phyloP scores from a whole-genome alignment of 192 early-diverging fungal genomes.

The Diversispora eburnea region DNA sequence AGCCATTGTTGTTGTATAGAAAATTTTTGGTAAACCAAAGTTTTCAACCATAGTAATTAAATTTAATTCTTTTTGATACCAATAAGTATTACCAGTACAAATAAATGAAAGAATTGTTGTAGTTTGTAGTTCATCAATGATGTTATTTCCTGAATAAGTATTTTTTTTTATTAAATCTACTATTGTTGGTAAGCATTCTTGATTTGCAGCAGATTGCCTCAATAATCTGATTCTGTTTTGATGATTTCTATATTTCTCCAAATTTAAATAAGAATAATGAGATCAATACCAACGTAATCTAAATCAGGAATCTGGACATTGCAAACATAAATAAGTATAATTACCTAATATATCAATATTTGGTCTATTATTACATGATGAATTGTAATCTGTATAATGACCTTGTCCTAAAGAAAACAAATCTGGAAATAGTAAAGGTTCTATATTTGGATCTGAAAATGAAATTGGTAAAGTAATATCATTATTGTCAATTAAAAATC shows the following conservation, averaged over 20 bases:
- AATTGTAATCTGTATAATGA: no score
- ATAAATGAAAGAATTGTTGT: background rate
- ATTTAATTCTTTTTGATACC: background rate
- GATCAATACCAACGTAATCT: background rate
- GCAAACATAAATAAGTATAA: background rate
- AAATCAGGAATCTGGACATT: background rate
- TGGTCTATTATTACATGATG: background rate
- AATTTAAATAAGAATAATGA: background rate
- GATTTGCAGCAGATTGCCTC: background rate
- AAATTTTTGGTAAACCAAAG: background rate
- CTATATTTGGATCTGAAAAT: background rate
- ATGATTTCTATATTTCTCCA: constrained; percentile 6
- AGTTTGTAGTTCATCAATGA: background rate
- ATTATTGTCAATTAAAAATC: background rate
- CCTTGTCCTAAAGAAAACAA: constrained; percentile 7
- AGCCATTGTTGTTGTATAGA: background rate
- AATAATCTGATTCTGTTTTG: background rate
- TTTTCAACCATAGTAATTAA: background rate
- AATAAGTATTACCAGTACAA: background rate
- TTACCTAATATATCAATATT: constrained; percentile 3
- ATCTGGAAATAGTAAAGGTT: constrained; percentile 7
- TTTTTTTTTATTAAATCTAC: background rate
- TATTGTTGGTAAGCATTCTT: background rate
- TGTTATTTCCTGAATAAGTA: background rate
- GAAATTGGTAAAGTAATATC: background rate